phyloP scores from a whole-genome alignment of 345 rosid genomes.

The Pugionium cornutum region DNA sequence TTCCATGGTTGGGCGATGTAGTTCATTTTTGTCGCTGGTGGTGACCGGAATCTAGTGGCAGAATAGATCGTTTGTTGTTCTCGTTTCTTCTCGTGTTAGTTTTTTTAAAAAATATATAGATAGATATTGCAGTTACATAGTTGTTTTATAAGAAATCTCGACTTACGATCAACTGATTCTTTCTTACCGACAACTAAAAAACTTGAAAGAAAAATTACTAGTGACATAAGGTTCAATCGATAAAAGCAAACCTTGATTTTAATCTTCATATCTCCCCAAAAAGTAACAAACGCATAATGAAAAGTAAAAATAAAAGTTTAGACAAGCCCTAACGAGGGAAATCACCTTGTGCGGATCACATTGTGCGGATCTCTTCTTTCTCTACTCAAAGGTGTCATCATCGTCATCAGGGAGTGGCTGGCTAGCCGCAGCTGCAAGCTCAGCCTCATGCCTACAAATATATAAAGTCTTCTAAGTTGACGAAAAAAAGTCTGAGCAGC shows the following conservation, averaged over 20 bases:
- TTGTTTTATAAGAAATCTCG: neutral
- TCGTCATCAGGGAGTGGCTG: conserved; percentile 92
- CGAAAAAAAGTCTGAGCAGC: neutral
- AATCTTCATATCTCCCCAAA: neutral
- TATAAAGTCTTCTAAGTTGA: neutral
- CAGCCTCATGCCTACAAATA: conserved; percentile 69
- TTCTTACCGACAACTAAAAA: neutral
- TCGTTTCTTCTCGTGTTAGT: no score
- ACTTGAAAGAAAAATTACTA: neutral
- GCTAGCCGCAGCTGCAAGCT: conserved; percentile 64
- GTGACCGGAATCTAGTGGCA: no score
- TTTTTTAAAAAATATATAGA: no score
- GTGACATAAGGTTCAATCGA: neutral
- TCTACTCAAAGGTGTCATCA: conserved; percentile 69
- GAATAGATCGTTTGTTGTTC: no score
- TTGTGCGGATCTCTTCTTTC: conserved; percentile 8
- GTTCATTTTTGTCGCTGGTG: no score
- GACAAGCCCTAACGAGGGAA: conserved; percentile 13
- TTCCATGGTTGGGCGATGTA: no score
- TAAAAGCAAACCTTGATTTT: conserved; percentile 11
- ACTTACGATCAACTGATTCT: neutral
- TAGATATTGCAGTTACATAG: no score
- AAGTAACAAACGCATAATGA: neutral
- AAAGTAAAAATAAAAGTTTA: neutral
- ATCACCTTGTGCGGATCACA: conserved; percentile 3